Conservation (phyloP, 176 grass and related monocot genomes). For the Panicum miliaceum region DNA sequence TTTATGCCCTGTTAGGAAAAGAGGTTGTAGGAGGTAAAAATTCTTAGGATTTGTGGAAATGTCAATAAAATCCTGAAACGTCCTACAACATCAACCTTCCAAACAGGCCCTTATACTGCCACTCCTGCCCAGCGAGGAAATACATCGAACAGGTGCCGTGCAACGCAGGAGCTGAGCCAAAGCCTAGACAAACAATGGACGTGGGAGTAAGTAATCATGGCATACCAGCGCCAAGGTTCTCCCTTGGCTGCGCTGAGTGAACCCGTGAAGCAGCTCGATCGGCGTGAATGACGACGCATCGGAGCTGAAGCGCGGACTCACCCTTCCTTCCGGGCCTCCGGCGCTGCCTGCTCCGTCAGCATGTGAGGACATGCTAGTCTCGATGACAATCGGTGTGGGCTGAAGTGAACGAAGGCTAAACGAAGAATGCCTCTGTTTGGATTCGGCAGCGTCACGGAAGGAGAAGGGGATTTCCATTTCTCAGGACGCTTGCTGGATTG, state of each 20-base stretch:
- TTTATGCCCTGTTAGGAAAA: neutral
- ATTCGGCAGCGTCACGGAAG: too few relatives aligned
- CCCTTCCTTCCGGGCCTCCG: neutral
- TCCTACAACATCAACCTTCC: neutral
- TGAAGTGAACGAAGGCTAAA: neutral
- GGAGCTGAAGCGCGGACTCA: neutral
- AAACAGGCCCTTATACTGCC: neutral
- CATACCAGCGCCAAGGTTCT: neutral
- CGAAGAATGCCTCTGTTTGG: neutral
- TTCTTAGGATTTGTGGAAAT: neutral
- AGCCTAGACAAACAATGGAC: neutral
- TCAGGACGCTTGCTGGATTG: too few relatives aligned
- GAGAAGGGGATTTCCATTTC: too few relatives aligned
- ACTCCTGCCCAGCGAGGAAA: neutral
- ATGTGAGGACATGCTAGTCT: neutral
- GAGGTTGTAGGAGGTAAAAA: neutral
- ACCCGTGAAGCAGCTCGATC: neutral
- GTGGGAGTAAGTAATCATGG: neutral
- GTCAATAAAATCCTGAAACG: neutral
- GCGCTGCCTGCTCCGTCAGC: neutral
- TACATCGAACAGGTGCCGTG: neutral
- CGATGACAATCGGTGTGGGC: neutral
- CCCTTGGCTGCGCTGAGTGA: neutral
- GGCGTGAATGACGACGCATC: neutral
- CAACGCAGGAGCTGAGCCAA: neutral